Base-by-base conservation (phyloP, 1,139 yeast species). In the Yamadazyma membranifaciens region DNA sequence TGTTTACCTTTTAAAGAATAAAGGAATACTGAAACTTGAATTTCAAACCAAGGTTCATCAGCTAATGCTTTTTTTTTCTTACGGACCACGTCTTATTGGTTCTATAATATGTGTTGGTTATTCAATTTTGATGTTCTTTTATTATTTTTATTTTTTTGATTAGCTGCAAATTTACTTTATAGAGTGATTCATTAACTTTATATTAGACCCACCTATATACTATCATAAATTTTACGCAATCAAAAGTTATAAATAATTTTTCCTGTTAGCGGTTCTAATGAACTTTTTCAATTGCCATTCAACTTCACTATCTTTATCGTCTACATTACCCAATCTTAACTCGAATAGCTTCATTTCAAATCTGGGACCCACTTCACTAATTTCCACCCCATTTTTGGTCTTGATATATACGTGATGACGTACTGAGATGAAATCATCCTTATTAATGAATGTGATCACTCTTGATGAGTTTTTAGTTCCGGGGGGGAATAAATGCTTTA, bases 301-400 rank as follows among this genome's bases (percentile, higher is more conserved):
- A 25, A 88, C 81, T 56, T 92, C 98, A n/a, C 97, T 96, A 62
- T 94, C 98, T 65, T 87, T 87, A 60, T 91, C 88, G 55, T 92
- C 98, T 47, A 92, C 69, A 38, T 96, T 87, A 3, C 99, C 98
- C 51, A 94, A 72, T 57, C 83, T 79, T 48, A 94, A 69, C 60
- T 92, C 97, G 59, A 81, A 92, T 47, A 92, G 67, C 60, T 89
- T 80, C 98, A 92, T 89, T 65, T 94, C 98, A 56, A 92, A 92
- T 46, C 99, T 72, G n/a, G 99, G 99, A 0, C 99, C 99, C 31
- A 94, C 86, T 59, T 92, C 99, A 47, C 97, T 92, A 46, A 92
- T 67, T 59, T 92, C 98, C 3, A 89, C 96, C 28, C 84, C 79
- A 45, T 89, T 96, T 51, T 85, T 81, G 1, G 96, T 88, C 56